phyloP scores from a whole-genome alignment of 768 basidiomycete genomes.

The Daedaleopsis sinensis region DNA sequence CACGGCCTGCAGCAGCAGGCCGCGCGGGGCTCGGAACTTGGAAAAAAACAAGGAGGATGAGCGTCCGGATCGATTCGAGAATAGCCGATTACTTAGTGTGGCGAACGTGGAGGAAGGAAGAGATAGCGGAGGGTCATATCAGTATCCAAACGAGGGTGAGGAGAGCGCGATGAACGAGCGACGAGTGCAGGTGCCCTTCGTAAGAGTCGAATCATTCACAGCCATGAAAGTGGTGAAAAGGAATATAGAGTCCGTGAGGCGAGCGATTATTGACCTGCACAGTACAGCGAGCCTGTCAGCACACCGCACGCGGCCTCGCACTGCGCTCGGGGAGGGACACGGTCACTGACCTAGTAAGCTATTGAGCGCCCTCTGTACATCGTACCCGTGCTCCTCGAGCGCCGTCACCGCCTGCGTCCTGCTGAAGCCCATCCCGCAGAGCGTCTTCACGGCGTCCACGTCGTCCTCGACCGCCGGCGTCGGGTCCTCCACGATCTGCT shows the following conservation, averaged over 20 bases:
- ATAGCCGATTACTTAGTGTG: constrained; percentile 17
- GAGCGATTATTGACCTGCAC: constrained; percentile 28
- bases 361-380: constrained; percentile 78
- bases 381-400: constrained; percentile 83
- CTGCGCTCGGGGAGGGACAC: not conserved
- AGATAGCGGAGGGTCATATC: constrained; percentile 10
- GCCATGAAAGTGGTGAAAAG: constrained; percentile 6
- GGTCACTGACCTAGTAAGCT: constrained; percentile 54
- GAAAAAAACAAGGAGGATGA: not conserved
- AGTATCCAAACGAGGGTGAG: constrained; percentile 25
- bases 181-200: constrained; percentile 19
- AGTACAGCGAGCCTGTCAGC: constrained; percentile 15
- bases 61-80: constrained; percentile 8
- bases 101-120: constrained; percentile 8
- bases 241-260: not conserved
- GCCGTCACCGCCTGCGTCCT: constrained; percentile 81
- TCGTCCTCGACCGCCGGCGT: constrained; percentile 71
- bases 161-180: constrained; percentile 17
- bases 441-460: constrained; percentile 73
- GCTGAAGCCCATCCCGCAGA: constrained; percentile 91
- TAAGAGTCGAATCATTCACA: constrained; percentile 17
- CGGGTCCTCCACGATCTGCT: constrained; percentile 44
- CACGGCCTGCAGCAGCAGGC: too few relatives aligned
- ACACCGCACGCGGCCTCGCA: not conserved
- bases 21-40: too few relatives aligned